These are phyloP conservation scores for Fusarium pilosicola DNA, from an alignment of 2,329 filamentous ascomycete genomes.

Conservation along the genomic window DNA sequence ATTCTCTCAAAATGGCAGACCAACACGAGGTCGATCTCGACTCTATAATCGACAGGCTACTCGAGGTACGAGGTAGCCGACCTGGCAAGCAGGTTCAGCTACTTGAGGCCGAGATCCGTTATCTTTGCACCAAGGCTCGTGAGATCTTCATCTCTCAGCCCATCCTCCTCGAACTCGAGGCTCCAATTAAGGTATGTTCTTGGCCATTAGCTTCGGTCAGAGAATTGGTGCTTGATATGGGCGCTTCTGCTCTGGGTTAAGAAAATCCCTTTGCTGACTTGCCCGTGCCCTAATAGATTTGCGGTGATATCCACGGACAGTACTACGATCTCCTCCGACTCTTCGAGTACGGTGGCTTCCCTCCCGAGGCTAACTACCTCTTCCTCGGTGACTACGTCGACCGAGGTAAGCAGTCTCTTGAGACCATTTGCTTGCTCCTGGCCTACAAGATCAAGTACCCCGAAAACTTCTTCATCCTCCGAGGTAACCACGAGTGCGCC, in stretches of 20 bases:
- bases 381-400: slow-evolving; percentile 99
- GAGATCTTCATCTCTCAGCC: slow-evolving; percentile 99
- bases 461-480: slow-evolving; percentile 99
- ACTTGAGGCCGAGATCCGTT: slow-evolving; percentile 94
- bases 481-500: slow-evolving; percentile 98
- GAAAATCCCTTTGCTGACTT: slow-evolving; percentile 27
- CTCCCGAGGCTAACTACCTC: slow-evolving; percentile 98
- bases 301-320: slow-evolving; percentile 98
- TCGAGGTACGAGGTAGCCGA: slow-evolving; percentile 97
- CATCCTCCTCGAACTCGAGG: slow-evolving; percentile 95
- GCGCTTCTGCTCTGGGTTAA: background rate
- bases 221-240: background rate
- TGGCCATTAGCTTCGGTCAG: background rate
- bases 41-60: slow-evolving; percentile 97
- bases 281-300: slow-evolving; percentile 73
- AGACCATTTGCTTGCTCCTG: slow-evolving; percentile 96
- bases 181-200: slow-evolving; percentile 90
- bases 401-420: slow-evolving; percentile 97
- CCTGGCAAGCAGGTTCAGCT: slow-evolving; percentile 99
- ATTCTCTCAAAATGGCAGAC: slow-evolving; percentile 65
- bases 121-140: slow-evolving; percentile 96
- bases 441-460: slow-evolving; percentile 99
- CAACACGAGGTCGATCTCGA: slow-evolving; percentile 95
- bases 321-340: slow-evolving; percentile 98
- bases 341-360: slow-evolving; percentile 98